Base-by-base conservation (phyloP, 2,329 filamentous ascomycete species). In the Fulvia fulva region DNA sequence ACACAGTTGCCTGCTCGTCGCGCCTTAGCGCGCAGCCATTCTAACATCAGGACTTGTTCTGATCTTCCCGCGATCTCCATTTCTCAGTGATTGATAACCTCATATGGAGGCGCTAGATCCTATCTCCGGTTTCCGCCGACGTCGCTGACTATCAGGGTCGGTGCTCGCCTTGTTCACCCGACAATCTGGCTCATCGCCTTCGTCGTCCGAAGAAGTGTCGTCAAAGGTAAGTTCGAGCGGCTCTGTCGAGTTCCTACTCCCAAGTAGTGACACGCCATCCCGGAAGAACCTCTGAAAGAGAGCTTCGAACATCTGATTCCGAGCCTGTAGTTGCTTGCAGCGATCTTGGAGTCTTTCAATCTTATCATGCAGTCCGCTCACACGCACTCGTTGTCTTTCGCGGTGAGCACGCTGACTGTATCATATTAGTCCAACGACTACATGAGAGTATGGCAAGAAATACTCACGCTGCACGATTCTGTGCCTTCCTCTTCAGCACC, bases 401-500 rank as follows among this genome's bases (percentile, higher is more conserved):
- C 49, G 49, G 22, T 57, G 55, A 7, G 49, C 55, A n/a, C 50
- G 49, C 21, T 57, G 55, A 7, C 37, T 57, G 30, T 37, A n/a
- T 14, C 16, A 5, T n/a, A 19, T 21, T 8, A 30, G 26, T n/a
- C 44, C 41, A 44, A 22, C 41, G 30, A 22, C 8, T 30, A 11
- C 34, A 22, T 23, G 46, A 43, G n/a, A 55, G 45, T 26, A 25
- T 26, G 16, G 26, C 19, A 26, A 23, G n/a, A 30, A 26, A 4
- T 51, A 52, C 55, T 46, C n/a, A 57, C 55, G 50, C 49, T 30
- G 55, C 50, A 49, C 50, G 47, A 49, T 53, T 57, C 41, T 53
- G 55, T n/a, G 47, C 47, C 43, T 57, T 52, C 11, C 55, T 34
- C 25, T 52, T 52, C 47, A 51, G 22, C 11, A 34, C 11, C 21